A percentile compares a stretch with the other conserved stretches of the same genome.
These are phyloP conservation scores for Fusarium coicis DNA, from an alignment of 2,329 filamentous ascomycete genomes.

Conservation along the genomic window DNA sequence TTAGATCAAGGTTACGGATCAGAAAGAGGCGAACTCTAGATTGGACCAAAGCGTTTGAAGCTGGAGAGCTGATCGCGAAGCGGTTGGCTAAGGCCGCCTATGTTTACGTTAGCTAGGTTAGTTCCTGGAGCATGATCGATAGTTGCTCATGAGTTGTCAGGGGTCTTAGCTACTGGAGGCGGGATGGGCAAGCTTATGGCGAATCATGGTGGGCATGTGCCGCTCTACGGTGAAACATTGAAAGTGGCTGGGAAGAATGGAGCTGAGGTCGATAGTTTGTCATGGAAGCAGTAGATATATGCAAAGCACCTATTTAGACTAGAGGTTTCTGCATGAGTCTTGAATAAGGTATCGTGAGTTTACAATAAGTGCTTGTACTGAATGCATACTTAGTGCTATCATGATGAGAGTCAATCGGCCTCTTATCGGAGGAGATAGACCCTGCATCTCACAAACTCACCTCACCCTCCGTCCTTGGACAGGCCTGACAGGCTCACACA, in stretches of 20 bases:
- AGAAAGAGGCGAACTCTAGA: constrained; percentile 18
- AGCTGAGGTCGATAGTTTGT: not conserved
- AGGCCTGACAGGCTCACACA: not conserved
- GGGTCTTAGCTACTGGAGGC: constrained; percentile 8
- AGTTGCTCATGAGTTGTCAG: constrained; percentile 24
- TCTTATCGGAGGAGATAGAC: constrained; percentile 13
- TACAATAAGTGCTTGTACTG: not conserved
- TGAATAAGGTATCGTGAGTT: not conserved
- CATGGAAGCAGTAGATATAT: not conserved
- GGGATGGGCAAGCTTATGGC: constrained; percentile 15
- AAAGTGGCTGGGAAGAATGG: constrained; percentile 23
- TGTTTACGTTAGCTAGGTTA: constrained; percentile 6
- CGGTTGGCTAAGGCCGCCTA: constrained; percentile 27
- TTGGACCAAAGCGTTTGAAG: constrained; percentile 20
- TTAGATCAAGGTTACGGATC: not conserved
- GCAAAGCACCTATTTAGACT: not conserved
- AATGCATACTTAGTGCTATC: not conserved
- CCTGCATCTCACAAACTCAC: constrained; percentile 7
- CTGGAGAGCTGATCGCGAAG: constrained; percentile 27
- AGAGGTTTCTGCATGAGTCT: not conserved
- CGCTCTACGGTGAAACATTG: constrained; percentile 39
- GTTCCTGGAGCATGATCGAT: constrained; percentile 31
- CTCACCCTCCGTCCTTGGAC: not conserved
- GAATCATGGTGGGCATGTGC: constrained; percentile 37
- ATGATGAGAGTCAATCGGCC: not conserved